Evolutionary conservation across 1,284 basidiomycete species (phyloP).

Genomic region (Pisolithus thermaeus): DNA sequence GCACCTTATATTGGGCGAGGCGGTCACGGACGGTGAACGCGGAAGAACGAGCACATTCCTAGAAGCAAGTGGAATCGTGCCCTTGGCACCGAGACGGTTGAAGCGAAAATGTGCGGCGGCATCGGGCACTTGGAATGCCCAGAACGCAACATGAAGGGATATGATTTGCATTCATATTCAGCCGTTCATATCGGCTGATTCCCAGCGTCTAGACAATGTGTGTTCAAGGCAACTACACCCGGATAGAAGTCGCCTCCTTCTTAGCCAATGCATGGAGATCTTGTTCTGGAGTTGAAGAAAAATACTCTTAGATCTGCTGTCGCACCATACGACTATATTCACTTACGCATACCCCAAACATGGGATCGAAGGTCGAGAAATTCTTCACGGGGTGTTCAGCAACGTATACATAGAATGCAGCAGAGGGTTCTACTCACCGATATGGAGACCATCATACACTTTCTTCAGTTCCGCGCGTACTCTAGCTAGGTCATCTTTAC

Average conservation of each 20-base stretch:
- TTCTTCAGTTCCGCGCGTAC: conserved; percentile 81
- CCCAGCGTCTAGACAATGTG: neutral
- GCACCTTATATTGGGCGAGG: too few species aligned
- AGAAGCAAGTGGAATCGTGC: too few species aligned
- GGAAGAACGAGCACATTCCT: too few species aligned
- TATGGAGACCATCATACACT: conserved; percentile 73
- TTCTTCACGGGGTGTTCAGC: conserved; percentile 36
- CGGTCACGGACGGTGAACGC: too few species aligned
- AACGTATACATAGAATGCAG: neutral
- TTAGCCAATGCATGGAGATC: conserved; percentile 71
- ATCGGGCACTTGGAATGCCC: too few species aligned
- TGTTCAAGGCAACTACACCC: conserved; percentile 30
- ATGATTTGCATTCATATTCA: neutral
- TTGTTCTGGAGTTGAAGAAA: conserved; percentile 51
- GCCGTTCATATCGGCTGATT: neutral
- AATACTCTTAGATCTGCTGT: neutral
- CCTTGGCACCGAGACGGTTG: too few species aligned
- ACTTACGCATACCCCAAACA: conserved; percentile 82
- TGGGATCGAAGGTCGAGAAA: conserved; percentile 72
- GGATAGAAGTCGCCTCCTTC: conserved; percentile 56
- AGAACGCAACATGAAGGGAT: neutral
- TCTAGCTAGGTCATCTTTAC: conserved; percentile 74
- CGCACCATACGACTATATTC: neutral
- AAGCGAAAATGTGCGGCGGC: too few species aligned
- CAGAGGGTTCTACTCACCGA: conserved; percentile 44